A percentile compares a stretch with the other conserved stretches of the same genome.
These are phyloP conservation scores for Plectosphaerella plurivora DNA, from an alignment of 2,329 filamentous ascomycete genomes.

Conservation along the genomic window DNA sequence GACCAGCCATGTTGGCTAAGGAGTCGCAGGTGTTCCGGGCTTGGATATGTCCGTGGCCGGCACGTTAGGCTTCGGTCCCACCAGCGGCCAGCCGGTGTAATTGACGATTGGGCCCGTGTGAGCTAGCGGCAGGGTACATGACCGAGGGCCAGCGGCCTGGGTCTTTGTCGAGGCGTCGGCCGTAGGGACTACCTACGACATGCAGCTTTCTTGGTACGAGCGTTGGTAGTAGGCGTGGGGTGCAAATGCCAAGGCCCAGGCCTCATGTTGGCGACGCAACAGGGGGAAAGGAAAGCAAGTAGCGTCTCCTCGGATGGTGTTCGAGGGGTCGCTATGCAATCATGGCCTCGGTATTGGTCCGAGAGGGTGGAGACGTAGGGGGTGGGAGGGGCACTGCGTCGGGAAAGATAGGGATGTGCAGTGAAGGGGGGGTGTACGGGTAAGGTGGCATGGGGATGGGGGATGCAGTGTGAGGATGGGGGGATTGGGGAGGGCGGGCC, in stretches of 20 bases:
- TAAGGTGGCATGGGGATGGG: background rate
- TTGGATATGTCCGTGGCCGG: background rate
- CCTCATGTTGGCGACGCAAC: too few relatives aligned
- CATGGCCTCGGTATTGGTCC: background rate
- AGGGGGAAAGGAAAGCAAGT: background rate
- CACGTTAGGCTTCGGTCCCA: background rate
- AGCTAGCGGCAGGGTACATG: background rate
- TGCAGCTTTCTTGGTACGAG: too few relatives aligned
- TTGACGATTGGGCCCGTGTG: background rate
- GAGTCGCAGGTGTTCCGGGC: background rate
- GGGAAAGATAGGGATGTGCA: conserved; percentile 11
- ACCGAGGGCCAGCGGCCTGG: background rate
- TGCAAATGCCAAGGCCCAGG: too few relatives aligned
- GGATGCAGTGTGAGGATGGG: background rate
- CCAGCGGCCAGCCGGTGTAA: background rate
- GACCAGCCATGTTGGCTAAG: too few relatives aligned
- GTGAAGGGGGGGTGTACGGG: background rate
- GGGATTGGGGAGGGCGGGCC: background rate
- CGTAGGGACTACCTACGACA: background rate
- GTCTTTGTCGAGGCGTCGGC: background rate
- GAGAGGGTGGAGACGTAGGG: background rate
- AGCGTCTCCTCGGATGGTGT: background rate
- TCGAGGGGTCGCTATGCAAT: background rate
- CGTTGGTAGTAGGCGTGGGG: too few relatives aligned
- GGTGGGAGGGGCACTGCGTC: conserved; percentile 7